Evolutionary conservation across 1,284 basidiomycete species (phyloP).

Genomic region (Mycena sp.): DNA sequence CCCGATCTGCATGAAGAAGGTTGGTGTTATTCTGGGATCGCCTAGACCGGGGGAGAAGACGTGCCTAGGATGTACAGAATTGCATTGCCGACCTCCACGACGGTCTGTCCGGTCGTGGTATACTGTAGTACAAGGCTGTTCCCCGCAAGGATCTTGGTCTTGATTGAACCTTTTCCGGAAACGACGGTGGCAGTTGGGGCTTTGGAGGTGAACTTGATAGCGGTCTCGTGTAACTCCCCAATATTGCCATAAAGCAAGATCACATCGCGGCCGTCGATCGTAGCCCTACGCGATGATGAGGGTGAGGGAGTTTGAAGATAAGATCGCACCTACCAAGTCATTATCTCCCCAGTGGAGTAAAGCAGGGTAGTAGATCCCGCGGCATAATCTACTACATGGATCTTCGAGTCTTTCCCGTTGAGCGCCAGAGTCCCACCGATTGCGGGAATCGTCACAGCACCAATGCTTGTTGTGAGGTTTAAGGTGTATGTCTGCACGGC

Average conservation of each 20-base stretch:
- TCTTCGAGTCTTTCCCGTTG: constrained; percentile 59
- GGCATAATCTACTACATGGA: constrained; percentile 57
- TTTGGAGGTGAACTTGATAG: constrained; percentile 47
- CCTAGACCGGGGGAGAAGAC: not conserved
- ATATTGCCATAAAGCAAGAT: constrained; percentile 59
- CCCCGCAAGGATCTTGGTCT: constrained; percentile 43
- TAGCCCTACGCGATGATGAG: constrained; percentile 45
- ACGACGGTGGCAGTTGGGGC: constrained; percentile 45
- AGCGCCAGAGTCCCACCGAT: constrained; percentile 52
- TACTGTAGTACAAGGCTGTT: constrained; percentile 53
- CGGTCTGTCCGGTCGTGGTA: constrained; percentile 54
- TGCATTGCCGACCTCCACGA: constrained; percentile 52
- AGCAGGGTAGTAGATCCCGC: constrained; percentile 55
- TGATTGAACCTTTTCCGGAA: constrained; percentile 49
- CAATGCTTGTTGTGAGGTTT: constrained; percentile 53
- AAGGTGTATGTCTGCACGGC: constrained; percentile 49
- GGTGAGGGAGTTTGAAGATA: not conserved
- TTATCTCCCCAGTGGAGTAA: constrained; percentile 60
- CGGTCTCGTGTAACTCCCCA: constrained; percentile 59
- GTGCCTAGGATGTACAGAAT: constrained; percentile 56
- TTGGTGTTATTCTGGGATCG: not conserved
- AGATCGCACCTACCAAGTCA: constrained; percentile 50
- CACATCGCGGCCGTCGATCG: constrained; percentile 56
- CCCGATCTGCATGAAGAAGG: constrained; percentile 46
- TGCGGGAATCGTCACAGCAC: constrained; percentile 51